Conservation (phyloP, 2,329 filamentous ascomycete genomes). For the Penicillium sp. region DNA sequence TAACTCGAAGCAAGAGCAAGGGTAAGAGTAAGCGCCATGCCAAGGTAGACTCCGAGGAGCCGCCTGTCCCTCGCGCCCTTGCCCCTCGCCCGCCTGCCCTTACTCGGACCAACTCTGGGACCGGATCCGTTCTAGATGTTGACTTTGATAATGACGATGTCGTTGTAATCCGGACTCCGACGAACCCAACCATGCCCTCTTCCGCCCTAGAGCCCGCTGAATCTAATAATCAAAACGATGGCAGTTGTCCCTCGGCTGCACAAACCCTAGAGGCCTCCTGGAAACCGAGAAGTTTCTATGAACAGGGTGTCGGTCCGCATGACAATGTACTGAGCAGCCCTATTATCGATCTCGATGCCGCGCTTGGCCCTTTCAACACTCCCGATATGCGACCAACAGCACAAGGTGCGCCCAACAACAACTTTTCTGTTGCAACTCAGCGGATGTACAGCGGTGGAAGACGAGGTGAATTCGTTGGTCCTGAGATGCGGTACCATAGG, state of each 20-base stretch:
- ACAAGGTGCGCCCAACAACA: constrained; percentile 33
- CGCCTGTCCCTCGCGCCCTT: constrained; percentile 19
- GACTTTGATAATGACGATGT: constrained; percentile 52
- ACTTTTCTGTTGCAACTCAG: constrained; percentile 42
- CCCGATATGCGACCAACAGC: constrained; percentile 41
- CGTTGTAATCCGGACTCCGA: constrained; percentile 48
- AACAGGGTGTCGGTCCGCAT: constrained; percentile 41
- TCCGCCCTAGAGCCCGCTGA: constrained; percentile 18
- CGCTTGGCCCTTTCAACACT: constrained; percentile 87
- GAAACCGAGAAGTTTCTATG: constrained; percentile 47
- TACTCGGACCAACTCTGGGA: constrained; percentile 42
- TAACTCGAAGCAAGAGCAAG: constrained; percentile 49
- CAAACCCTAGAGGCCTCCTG: constrained; percentile 39
- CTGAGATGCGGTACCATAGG: constrained; percentile 52
- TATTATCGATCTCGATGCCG: constrained; percentile 92
- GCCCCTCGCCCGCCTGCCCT: constrained; percentile 48
- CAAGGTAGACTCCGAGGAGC: constrained; percentile 39
- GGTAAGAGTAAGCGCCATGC: constrained; percentile 43
- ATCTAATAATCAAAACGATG: constrained; percentile 21
- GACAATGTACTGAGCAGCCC: constrained; percentile 67
- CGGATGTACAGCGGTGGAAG: constrained; percentile 52
- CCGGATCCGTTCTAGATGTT: constrained; percentile 45
- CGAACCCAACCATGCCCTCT: constrained; percentile 35
- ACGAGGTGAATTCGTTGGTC: constrained; percentile 47
- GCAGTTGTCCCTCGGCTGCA: constrained; percentile 2